Base-by-base conservation (phyloP, 371 early-diverging fungal genomes). In the Rhizopus stolonifer region DNA sequence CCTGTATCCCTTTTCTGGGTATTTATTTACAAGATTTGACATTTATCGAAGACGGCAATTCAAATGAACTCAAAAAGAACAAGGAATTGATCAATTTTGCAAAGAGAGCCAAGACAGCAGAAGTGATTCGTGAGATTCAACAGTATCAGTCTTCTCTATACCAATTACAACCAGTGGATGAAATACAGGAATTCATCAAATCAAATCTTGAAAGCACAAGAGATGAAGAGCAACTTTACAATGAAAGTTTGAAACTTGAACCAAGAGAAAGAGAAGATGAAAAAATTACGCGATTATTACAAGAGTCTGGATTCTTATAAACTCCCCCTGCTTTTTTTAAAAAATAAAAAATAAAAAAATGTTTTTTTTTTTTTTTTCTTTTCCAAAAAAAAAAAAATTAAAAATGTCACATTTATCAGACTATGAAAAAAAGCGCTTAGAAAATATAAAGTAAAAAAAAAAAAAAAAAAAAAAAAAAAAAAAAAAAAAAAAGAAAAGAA, bases 41-140 rank as follows among this genome's bases (percentile, higher is more conserved):
- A 3, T 94, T 95, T 70, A 88, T 96, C 34, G 94, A 96, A 58
- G 95, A 95, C 49, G 96, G 96, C 18, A 95, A 94, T 68, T 61
- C 86, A n/a, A 74, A 86, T 48, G 64, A 61, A 34, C 53, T 86
- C 9, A 82, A 81, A 40, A 78, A 72, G 2, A 61, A 75, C 1
- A 79, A 81, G 19, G 74, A 80, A 11, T 73, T 93, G 40, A 93
- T 98, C 72, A 98, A 98, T 70, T 96, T 96, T 72, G 85, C 83
- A 54, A 96, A 96, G 65, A 84, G 91, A 36, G 83, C 80, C 56
- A 91, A 91, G 66, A 91, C 92, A 0, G 92, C 95, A 1, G 91
- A 93, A 52, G 90, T 93, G 6, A 90, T 98, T 65, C 85, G 92
- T 4, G 94, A 95, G 50, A 86, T 96, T 52, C 93, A 94, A 60